Base-by-base conservation (phyloP, 176 grass and related monocot species). In the Musa acuminata region DNA sequence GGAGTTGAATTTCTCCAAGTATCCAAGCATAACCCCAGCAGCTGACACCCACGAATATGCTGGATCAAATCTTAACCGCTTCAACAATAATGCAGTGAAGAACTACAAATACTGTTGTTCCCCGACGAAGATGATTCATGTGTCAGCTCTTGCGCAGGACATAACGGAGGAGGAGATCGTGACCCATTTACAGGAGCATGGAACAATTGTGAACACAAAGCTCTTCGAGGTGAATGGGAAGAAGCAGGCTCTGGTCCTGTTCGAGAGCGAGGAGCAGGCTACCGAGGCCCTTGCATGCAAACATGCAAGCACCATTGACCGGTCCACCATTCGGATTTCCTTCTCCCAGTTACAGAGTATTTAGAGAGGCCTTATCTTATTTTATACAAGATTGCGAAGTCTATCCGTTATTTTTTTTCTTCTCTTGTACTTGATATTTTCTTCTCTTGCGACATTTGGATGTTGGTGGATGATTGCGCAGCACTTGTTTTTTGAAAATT, bases 301-400 rank as follows among this genome's bases (percentile, higher is more conserved):
- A 81, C 96, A 99, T 22, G 91, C 90, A 11, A 94, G 84, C 72
- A 51, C 80, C 0, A 81, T 99, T 13, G 96, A 94, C 53, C 85
- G 90, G 8, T 87, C 84, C 69, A 81, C 84, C 1, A 91, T 99
- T 54, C 83, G 84, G 79, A 99, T 99, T 48, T 94, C 88, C 2
- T 99, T 99, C 84, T 94, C 88, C 53, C 91, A 99, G 86, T 90
- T 93, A 76, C 86, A 99, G 86, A 94, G 79, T 73, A 79, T 93
- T 81, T 92, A 84, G 77, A 52, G 48, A 35, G 48, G 3, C 26
- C 2, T 2, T 50, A 14, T 12, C 50, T 8, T 13, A 16, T 70
- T n/a, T 1, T 19, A 9, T 43, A 43, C 35, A 5, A 43, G 35
- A 70, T 11, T 14, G 24, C 19, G 16, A 2, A 21, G 67, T 48